phyloP scores from a whole-genome alignment of 257 asterid species.

The Solanum dulcamara region DNA sequence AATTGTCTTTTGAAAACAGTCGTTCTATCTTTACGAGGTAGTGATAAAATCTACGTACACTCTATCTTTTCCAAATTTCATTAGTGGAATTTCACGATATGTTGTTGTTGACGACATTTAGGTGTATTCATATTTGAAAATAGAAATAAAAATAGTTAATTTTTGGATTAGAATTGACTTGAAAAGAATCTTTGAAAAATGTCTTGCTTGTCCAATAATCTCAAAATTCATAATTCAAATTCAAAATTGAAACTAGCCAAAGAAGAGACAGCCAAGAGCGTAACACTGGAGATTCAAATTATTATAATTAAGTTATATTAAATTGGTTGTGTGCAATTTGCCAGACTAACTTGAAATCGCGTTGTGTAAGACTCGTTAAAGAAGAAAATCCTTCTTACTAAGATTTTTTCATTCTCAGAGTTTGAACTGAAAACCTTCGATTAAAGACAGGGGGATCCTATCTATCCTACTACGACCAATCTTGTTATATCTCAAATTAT shows the following conservation, averaged over 20 bases:
- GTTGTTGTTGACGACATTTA: too few relatives aligned
- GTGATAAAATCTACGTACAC: too few relatives aligned
- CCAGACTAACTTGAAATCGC: background rate
- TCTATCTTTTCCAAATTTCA: too few relatives aligned
- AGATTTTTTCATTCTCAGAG: background rate
- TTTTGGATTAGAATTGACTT: background rate
- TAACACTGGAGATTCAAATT: background rate
- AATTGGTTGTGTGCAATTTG: background rate
- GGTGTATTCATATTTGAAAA: background rate
- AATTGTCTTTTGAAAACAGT: too few relatives aligned
- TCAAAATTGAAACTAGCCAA: background rate
- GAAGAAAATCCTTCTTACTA: background rate
- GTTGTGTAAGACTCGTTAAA: background rate
- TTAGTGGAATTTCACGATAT: too few relatives aligned
- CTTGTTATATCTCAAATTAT: background rate
- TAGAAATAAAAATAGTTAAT: background rate
- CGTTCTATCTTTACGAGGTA: too few relatives aligned
- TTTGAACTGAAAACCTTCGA: fast-evolving
- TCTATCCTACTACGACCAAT: background rate
- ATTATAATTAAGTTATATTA: background rate
- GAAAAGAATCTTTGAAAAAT: background rate
- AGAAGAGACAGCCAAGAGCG: background rate
- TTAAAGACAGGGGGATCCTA: background rate
- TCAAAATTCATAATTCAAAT: background rate
- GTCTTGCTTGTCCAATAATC: background rate